A percentile compares a stretch with the other conserved stretches of the same genome.
Evolutionary conservation across 1,139 yeast species (phyloP).

Genomic region (Nematodospora anomalae): DNA sequence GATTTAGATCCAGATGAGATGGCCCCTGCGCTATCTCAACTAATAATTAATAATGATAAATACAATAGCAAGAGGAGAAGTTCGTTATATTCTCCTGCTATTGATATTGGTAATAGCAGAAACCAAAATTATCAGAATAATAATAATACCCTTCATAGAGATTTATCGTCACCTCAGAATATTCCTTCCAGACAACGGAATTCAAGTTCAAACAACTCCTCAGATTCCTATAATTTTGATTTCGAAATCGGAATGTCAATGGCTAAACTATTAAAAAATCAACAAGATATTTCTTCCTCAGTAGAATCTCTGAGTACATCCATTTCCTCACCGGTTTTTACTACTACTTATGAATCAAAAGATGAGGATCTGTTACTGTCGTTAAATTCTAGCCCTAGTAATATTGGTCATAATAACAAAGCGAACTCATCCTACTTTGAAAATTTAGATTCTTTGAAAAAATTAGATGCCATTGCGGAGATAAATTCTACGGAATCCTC

Average conservation of each 20-base stretch:
- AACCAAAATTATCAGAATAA: constrained; percentile 4
- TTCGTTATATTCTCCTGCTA: constrained; percentile 11
- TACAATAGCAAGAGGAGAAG: constrained; percentile 4
- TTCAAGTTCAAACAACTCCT: constrained; percentile 2
- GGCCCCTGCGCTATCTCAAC: constrained; percentile 46
- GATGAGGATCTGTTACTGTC: constrained; percentile 48
- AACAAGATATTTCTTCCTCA: constrained; percentile 31
- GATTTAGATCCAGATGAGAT: constrained; percentile 47
- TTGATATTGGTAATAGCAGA: constrained; percentile 10
- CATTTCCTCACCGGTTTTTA: constrained; percentile 38
- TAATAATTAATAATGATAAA: constrained; percentile 9
- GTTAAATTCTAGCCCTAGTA: constrained; percentile 22
- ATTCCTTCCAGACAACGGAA: neutral
- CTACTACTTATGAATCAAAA: constrained; percentile 29
- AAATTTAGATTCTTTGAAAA: constrained; percentile 16
- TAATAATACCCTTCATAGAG: neutral
- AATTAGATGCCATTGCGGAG: constrained; percentile 47
- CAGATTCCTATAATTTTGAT: constrained; percentile 25
- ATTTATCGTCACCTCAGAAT: constrained; percentile 2
- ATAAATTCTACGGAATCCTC: constrained; percentile 33
- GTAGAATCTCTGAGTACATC: constrained; percentile 35
- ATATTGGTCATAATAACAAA: constrained; percentile 1
- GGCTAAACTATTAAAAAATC: constrained; percentile 40
- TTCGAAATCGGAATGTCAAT: constrained; percentile 47
- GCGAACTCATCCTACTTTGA: constrained; percentile 9